Evolutionary conservation across 2,329 filamentous ascomycete genomes (phyloP).

Genomic region (Capronia americana): DNA sequence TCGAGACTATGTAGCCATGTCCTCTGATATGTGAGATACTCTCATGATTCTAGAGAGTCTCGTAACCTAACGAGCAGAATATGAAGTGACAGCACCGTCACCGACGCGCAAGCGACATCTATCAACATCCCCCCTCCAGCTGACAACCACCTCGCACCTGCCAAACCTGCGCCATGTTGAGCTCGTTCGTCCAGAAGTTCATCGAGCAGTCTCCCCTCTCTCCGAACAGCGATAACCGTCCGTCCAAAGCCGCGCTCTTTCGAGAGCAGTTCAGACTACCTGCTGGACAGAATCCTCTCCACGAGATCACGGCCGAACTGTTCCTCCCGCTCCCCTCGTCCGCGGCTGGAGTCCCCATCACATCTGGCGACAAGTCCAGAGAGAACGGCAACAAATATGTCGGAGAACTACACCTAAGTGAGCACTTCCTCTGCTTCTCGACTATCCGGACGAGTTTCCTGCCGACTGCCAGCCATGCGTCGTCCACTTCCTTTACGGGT

Average conservation of each 20-base stretch:
- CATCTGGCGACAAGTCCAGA: slow-evolving; percentile 66
- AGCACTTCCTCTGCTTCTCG: slow-evolving; percentile 95
- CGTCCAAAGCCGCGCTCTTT: slow-evolving; percentile 90
- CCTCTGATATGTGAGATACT: slow-evolving; percentile 14
- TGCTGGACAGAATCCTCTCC: slow-evolving; percentile 86
- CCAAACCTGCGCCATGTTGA: slow-evolving; percentile 51
- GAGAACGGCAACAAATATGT: slow-evolving; percentile 81
- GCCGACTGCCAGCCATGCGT: slow-evolving; percentile 76
- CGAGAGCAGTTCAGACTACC: slow-evolving; percentile 96
- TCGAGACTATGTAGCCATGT: slow-evolving; percentile 3
- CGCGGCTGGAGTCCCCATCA: slow-evolving; percentile 47
- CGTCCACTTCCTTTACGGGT: slow-evolving; percentile 84
- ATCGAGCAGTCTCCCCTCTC: slow-evolving; percentile 86
- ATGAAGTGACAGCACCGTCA: slow-evolving; percentile 20
- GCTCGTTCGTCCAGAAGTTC: slow-evolving; percentile 90
- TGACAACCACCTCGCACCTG: slow-evolving; percentile 16
- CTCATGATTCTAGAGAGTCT: slow-evolving; percentile 9
- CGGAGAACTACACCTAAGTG: slow-evolving; percentile 90
- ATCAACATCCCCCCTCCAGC: slow-evolving; percentile 3
- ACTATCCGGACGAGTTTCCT: slow-evolving; percentile 89
- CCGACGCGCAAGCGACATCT: slow-evolving; percentile 17
- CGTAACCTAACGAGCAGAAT: slow-evolving; percentile 4
- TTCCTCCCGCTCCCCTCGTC: slow-evolving; percentile 78
- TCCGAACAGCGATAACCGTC: slow-evolving; percentile 74
- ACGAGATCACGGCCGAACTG: slow-evolving; percentile 95